Percentiles rank a stretch among this genome's conserved stretches.
phyloP scores from a whole-genome alignment of 352 stramenopile genomes.

The Thalassiosira allenii region DNA sequence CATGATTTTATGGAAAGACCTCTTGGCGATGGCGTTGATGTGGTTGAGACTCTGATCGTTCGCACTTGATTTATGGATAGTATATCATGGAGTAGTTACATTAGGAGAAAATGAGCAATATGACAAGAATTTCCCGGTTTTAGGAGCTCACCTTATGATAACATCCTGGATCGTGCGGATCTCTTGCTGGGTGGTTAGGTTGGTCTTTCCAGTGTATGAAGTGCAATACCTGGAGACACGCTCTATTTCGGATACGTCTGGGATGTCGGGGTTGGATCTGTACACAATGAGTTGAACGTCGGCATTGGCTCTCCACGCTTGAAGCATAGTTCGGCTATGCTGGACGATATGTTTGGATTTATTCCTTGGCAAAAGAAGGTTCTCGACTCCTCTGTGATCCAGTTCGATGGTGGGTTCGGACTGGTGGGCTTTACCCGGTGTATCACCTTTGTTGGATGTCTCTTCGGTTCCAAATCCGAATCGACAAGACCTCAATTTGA shows the following conservation, averaged over 20 bases:
- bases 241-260: constrained; percentile 32
- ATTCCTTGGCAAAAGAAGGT: constrained; percentile 35
- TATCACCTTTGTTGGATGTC: constrained; percentile 20
- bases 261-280: constrained; percentile 10
- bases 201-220: constrained; percentile 36
- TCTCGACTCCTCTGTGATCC: constrained; percentile 16
- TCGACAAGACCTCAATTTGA: neutral
- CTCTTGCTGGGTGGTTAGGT: constrained; percentile 28
- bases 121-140: too few species aligned
- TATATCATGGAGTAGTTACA: too few species aligned
- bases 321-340: constrained; percentile 27
- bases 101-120: too few species aligned
- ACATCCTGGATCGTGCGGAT: constrained; percentile 34
- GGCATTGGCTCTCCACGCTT: constrained; percentile 34
- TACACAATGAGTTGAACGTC: constrained; percentile 37
- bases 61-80: too few species aligned
- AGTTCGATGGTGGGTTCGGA: neutral
- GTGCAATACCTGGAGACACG: constrained; percentile 35
- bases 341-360: constrained; percentile 20
- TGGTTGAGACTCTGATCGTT: too few species aligned
- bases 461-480: constrained; percentile 11
- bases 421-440: constrained; percentile 1
- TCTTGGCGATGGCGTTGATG: constrained; percentile 18
- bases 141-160: constrained; percentile 22
- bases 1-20: constrained; percentile 12